These are phyloP conservation scores for Solanum peruvianum DNA, from an alignment of 257 asterid species.

Conservation along the genomic window DNA sequence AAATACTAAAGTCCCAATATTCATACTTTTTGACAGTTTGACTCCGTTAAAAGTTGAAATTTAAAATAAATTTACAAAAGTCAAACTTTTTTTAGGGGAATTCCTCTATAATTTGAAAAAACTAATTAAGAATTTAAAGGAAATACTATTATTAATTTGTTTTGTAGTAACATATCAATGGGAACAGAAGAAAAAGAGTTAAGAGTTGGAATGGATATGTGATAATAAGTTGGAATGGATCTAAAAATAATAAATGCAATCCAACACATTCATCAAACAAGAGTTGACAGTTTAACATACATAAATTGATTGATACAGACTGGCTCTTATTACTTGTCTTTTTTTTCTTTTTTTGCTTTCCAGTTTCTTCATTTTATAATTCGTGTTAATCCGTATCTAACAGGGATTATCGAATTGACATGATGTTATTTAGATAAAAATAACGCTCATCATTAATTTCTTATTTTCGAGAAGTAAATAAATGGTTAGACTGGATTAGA, in stretches of 20 bases:
- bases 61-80: not conserved
- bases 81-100: not conserved
- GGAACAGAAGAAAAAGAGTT: not conserved
- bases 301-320: not conserved
- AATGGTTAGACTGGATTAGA: not conserved
- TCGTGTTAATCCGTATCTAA: too few species aligned
- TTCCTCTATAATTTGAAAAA: not conserved
- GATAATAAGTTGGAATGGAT: not conserved
- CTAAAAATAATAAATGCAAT: not conserved
- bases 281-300: constrained; percentile 1
- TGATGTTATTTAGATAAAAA: too few species aligned
- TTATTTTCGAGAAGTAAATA: not conserved
- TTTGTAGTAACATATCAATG: not conserved
- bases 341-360: not conserved
- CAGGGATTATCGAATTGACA: too few species aligned
- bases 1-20: not conserved
- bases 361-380: too few species aligned
- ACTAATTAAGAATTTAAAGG: not conserved
- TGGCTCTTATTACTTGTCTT: not conserved
- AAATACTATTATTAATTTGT: not conserved
- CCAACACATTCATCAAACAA: not conserved
- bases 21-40: not conserved
- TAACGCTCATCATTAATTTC: too few species aligned
- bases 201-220: not conserved
- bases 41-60: not conserved